Conservation (phyloP, 805 yeast species). For the Sugiyamaella qingdaonensis region DNA sequence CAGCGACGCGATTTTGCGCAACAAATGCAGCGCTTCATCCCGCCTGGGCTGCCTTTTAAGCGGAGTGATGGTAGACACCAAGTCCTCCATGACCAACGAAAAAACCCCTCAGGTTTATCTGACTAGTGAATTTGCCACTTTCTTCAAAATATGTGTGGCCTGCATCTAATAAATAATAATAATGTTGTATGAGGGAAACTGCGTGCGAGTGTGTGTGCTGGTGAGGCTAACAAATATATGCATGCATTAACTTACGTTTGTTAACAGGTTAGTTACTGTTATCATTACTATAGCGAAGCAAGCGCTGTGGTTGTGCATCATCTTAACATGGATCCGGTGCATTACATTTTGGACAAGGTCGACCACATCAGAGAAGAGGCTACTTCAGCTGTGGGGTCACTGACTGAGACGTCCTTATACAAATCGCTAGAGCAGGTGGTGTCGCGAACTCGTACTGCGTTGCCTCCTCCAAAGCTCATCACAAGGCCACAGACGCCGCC, state of each 20-base stretch:
- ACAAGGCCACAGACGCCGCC: slow-evolving; percentile 29
- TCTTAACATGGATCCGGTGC: slow-evolving; percentile 19
- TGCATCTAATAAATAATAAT: too few species aligned
- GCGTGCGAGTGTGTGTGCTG: too few species aligned
- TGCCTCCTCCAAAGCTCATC: slow-evolving; percentile 9
- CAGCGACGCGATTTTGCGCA: slow-evolving; percentile 60
- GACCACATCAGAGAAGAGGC: slow-evolving; percentile 18
- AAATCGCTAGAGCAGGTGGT: slow-evolving; percentile 14
- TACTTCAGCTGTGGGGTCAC: slow-evolving; percentile 8
- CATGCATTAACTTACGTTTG: too few species aligned
- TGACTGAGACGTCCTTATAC: slow-evolving; percentile 18
- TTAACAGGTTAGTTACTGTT: too few species aligned
- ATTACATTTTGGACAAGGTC: slow-evolving; percentile 19
- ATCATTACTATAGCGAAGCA: too few species aligned
- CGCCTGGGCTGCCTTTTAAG: slow-evolving; percentile 44
- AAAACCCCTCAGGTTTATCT: too few species aligned
- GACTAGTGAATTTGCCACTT: too few species aligned
- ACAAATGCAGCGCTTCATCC: slow-evolving; percentile 52
- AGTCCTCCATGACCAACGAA: slow-evolving; percentile 9
- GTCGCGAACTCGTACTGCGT: slow-evolving; percentile 5
- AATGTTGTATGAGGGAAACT: too few species aligned
- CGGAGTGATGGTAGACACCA: slow-evolving; percentile 30
- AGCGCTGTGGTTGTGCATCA: too few species aligned
- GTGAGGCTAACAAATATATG: too few species aligned
- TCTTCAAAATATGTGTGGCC: too few species aligned